Evolutionary conservation across 2,329 filamentous ascomycete species (phyloP).

Genomic region (Scedosporium aurantiacum): DNA sequence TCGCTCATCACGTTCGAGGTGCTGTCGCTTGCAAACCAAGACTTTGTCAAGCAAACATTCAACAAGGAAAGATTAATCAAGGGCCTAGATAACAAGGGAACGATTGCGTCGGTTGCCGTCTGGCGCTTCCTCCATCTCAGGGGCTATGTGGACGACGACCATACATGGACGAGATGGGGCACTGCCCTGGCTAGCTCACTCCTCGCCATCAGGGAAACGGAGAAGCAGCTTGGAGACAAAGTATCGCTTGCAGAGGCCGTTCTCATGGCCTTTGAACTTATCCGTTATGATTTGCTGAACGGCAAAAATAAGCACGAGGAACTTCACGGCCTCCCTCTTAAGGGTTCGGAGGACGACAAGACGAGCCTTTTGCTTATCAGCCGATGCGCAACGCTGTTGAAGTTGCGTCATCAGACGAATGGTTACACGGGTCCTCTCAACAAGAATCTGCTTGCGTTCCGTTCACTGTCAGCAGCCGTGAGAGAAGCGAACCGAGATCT

Average conservation of each 20-base stretch:
- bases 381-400: slow-evolving; percentile 72
- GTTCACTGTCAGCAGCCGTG: slow-evolving; percentile 70
- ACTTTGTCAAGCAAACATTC: slow-evolving; percentile 61
- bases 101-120: slow-evolving; percentile 60
- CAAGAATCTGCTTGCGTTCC: slow-evolving; percentile 78
- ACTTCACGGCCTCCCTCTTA: slow-evolving; percentile 43
- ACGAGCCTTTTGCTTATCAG: slow-evolving; percentile 71
- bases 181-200: slow-evolving; percentile 64
- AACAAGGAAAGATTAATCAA: slow-evolving; percentile 45
- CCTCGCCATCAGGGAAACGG: slow-evolving; percentile 45
- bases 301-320: slow-evolving; percentile 48
- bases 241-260: slow-evolving; percentile 53
- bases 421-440: slow-evolving; percentile 93
- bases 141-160: slow-evolving; percentile 70
- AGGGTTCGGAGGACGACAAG: slow-evolving; percentile 60
- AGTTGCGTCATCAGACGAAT: slow-evolving; percentile 69
- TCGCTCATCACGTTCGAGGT: slow-evolving; percentile 50
- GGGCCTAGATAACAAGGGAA: slow-evolving; percentile 54
- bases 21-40: slow-evolving; percentile 53
- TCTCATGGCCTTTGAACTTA: slow-evolving; percentile 75
- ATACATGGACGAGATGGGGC: slow-evolving; percentile 68
- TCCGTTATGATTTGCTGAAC: slow-evolving; percentile 69
- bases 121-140: slow-evolving; percentile 87
- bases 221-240: slow-evolving; percentile 30
- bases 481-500: slow-evolving; percentile 72